Evolutionary conservation across 2,329 filamentous ascomycete species (phyloP).

Genomic region (Nemania sp.): DNA sequence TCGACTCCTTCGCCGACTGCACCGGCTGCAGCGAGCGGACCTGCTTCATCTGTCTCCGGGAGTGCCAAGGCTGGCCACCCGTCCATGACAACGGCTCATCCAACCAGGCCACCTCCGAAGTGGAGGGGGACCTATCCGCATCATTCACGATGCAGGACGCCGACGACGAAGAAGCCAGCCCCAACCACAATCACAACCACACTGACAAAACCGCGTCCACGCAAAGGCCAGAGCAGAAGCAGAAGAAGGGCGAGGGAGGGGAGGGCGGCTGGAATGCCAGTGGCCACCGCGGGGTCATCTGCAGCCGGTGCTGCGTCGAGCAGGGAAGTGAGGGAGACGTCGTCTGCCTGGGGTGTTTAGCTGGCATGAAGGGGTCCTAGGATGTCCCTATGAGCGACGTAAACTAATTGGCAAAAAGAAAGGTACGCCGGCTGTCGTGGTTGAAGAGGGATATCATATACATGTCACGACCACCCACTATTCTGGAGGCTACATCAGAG

Average conservation of each 20-base stretch:
- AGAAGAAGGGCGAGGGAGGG: conserved; percentile 45
- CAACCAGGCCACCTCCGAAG: conserved; percentile 34
- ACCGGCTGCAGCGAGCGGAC: conserved; percentile 70
- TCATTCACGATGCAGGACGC: conserved; percentile 66
- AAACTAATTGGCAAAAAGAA: background rate
- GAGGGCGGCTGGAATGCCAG: conserved; percentile 52
- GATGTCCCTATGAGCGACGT: conserved; percentile 20
- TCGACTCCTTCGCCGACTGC: conserved; percentile 75
- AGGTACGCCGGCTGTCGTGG: background rate
- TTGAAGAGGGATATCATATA: background rate
- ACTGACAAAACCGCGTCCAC: conserved; percentile 1
- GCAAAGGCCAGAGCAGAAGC: conserved; percentile 34
- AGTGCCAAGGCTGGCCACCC: conserved; percentile 66
- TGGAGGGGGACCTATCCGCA: conserved; percentile 53
- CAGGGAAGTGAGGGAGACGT: conserved; percentile 73
- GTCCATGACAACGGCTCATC: conserved; percentile 5
- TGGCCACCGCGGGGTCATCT: conserved; percentile 67
- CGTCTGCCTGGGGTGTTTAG: conserved; percentile 73
- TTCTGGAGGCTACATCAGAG: background rate
- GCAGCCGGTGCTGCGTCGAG: conserved; percentile 77
- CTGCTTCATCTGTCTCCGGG: conserved; percentile 76
- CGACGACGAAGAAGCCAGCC: conserved; percentile 50
- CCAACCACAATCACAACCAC: conserved; percentile 23
- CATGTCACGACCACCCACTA: background rate
- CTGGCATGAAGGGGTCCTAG: conserved; percentile 56